Percentiles rank a stretch among this genome's conserved stretches.
Evolutionary conservation across 805 yeast genomes (phyloP).

Genomic region (Wickerhamiella lipophila): DNA sequence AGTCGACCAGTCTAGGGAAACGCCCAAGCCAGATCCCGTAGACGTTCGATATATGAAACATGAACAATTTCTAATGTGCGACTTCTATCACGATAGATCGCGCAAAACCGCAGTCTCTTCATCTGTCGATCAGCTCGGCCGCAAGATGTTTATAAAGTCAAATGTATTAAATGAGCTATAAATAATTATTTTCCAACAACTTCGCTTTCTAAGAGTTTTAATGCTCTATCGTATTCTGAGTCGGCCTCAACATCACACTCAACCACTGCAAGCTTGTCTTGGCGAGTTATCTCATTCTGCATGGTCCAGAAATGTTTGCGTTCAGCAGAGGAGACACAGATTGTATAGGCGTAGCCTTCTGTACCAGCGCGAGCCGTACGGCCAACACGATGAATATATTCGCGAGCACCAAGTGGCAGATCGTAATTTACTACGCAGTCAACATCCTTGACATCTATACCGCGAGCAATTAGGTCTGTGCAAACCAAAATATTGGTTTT

Average conservation of each 20-base stretch:
- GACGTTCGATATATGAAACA: too few species aligned
- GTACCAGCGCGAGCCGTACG: constrained; percentile 92
- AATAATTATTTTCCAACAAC: constrained; percentile 14
- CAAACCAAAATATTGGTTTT: constrained; percentile 43
- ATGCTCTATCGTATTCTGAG: constrained; percentile 33
- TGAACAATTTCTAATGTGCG: too few species aligned
- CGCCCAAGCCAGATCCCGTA: too few species aligned
- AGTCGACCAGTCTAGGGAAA: too few species aligned
- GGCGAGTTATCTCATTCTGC: constrained; percentile 24
- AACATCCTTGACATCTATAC: constrained; percentile 66
- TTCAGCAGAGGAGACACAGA: constrained; percentile 72
- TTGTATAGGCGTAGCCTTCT: constrained; percentile 58
- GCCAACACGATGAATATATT: constrained; percentile 92
- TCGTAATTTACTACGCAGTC: constrained; percentile 80
- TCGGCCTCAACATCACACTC: constrained; percentile 28
- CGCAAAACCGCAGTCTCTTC: too few species aligned
- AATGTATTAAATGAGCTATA: not conserved
- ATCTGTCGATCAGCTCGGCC: too few species aligned
- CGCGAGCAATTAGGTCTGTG: constrained; percentile 93
- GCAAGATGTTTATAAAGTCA: too few species aligned
- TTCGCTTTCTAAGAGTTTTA: constrained; percentile 35
- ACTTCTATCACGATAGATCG: too few species aligned
- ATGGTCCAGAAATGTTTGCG: constrained; percentile 35
- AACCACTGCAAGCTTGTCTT: constrained; percentile 22
- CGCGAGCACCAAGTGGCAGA: constrained; percentile 74